These are phyloP conservation scores for Parastagonospora avenae DNA, from an alignment of 2,329 filamentous ascomycete genomes.

Conservation along the genomic window DNA sequence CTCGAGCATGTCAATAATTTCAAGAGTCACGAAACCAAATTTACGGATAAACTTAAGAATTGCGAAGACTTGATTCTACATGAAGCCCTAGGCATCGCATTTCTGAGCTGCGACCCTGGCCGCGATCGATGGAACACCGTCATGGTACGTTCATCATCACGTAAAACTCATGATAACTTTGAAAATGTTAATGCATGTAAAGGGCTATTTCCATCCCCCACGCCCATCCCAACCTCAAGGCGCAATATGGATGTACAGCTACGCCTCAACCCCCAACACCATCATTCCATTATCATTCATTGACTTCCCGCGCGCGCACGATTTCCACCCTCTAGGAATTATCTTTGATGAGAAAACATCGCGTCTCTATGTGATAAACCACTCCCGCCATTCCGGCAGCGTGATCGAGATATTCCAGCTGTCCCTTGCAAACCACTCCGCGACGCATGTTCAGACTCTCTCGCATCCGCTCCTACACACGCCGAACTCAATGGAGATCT, in stretches of 20 bases:
- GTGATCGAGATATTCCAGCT: slow-evolving; percentile 41
- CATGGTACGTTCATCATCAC: slow-evolving; percentile 42
- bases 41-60: slow-evolving; percentile 45
- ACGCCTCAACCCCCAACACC: slow-evolving; percentile 28
- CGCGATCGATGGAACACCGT: slow-evolving; percentile 54
- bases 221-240: slow-evolving; percentile 23
- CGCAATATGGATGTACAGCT: slow-evolving; percentile 48
- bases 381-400: slow-evolving; percentile 39
- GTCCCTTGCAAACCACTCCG: slow-evolving; percentile 21
- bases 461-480: slow-evolving; percentile 39
- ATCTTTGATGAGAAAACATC: slow-evolving; percentile 42
- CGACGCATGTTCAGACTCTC: slow-evolving; percentile 38
- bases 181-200: background rate
- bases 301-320: slow-evolving; percentile 26
- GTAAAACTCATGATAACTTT: no score
- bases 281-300: slow-evolving; percentile 27
- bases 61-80: slow-evolving; percentile 53
- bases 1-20: slow-evolving; percentile 28
- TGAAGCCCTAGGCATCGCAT: slow-evolving; percentile 42
- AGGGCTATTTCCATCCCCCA: slow-evolving; percentile 37
- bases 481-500: slow-evolving; percentile 48
- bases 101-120: slow-evolving; percentile 52
- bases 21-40: slow-evolving; percentile 38
- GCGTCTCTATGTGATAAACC: slow-evolving; percentile 49
- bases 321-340: slow-evolving; percentile 53